Base-by-base conservation (phyloP, 345 rosid genomes). In the Sonneratia alba region DNA sequence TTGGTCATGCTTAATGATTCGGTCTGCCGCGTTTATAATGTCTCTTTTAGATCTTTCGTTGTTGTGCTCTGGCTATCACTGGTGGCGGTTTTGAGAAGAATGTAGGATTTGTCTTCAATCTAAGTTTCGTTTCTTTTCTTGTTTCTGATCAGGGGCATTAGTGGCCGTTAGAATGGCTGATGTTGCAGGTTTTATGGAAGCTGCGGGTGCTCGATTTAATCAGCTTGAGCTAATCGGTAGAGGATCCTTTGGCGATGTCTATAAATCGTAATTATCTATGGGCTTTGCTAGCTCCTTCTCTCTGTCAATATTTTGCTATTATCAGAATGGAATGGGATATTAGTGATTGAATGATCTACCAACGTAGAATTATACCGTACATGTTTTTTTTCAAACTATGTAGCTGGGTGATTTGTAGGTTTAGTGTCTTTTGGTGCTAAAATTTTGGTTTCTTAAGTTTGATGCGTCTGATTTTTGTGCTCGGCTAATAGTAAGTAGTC, bases 211-310 rank as follows among this genome's bases (percentile, higher is more conserved):
- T 69, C 86, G 96, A 81, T 94, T 94, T 82, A 87, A 82, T 78
- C 89, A 90, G 51, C 79, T 84, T 71, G 95, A 94, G 87, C 85
- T 91, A 78, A 94, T 94, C 6, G 98, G 98, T 10, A 85, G 92
- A 86, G 98, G 98, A 70, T 94, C 98, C 1, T 94, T 94, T 51
- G 98, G 98, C 2, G 98, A 94, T 62, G 98, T 94, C 71, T 94
- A 91, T 82, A 94, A 91, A 87, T 97, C 95, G 98, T 94, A 83
- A 82, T 90, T 87, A 11, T 73, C 68, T 11, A 64, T 15, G 36
- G 15, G 55, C 55, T 49, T 49, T 49, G 13, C 55, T 49, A 19
- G 19, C 16, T 49, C 55, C 19, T 13, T 3, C 49, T 45, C 13
- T 45, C 13, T 45, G 49, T 45, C 49, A 45, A 14, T 45, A 14